A percentile compares a stretch with the other conserved stretches of the same genome.
These are phyloP conservation scores for Fusarium sacchari DNA, from an alignment of 2,329 filamentous ascomycete genomes.

Conservation along the genomic window DNA sequence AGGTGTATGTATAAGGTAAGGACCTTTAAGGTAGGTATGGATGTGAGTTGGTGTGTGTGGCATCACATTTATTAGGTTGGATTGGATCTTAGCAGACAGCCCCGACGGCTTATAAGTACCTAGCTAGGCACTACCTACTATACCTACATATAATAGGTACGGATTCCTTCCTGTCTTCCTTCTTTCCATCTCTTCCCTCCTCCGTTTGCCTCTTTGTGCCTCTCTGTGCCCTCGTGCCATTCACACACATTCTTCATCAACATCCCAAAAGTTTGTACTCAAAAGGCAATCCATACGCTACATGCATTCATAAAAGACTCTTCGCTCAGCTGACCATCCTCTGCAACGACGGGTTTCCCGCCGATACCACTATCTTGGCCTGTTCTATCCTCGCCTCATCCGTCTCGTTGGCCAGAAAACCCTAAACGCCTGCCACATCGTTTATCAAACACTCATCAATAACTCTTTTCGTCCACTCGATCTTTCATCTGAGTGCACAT, in stretches of 20 bases:
- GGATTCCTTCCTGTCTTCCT: constrained; percentile 5
- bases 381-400: constrained; percentile 19
- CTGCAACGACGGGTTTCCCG: constrained; percentile 17
- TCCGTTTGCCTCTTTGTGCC: not conserved
- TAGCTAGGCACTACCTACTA: not conserved
- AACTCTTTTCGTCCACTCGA: constrained; percentile 9
- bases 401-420: constrained; percentile 23
- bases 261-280: constrained; percentile 18
- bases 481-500: not conserved
- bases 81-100: constrained; percentile 23
- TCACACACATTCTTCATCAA: constrained; percentile 17
- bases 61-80: constrained; percentile 30
- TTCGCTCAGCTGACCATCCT: constrained; percentile 31
- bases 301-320: constrained; percentile 23
- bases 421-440: constrained; percentile 18
- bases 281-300: constrained; percentile 10
- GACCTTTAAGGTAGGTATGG: no score
- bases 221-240: constrained; percentile 7
- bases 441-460: constrained; percentile 1
- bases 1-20: constrained; percentile 3
- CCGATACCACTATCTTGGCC: constrained; percentile 15
- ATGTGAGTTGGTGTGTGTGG: constrained; percentile 30
- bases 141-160: constrained; percentile 24
- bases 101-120: not conserved
- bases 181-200: constrained; percentile 11